phyloP scores from a whole-genome alignment of 768 basidiomycete species.

The Tulasnella sp. region DNA sequence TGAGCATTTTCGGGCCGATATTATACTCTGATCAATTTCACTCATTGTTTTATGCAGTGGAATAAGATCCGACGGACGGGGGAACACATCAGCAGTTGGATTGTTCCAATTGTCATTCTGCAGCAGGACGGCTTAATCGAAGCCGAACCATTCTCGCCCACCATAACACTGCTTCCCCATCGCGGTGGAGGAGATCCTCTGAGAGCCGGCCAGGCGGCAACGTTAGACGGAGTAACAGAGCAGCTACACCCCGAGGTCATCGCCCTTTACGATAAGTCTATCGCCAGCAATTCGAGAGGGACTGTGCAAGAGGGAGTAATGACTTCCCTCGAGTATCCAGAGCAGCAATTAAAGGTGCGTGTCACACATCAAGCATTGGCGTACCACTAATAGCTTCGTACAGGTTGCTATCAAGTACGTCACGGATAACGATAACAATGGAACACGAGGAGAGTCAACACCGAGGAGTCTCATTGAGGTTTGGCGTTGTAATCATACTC shows the following conservation, averaged over 20 bases:
- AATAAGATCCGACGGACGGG: not conserved
- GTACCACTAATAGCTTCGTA: not conserved
- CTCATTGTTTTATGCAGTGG: not conserved
- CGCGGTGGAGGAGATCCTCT: not conserved
- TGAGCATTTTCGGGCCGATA: not conserved
- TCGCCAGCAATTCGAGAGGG: not conserved
- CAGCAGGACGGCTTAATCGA: not conserved
- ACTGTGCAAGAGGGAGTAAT: not conserved
- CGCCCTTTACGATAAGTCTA: not conserved
- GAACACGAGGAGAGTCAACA: not conserved
- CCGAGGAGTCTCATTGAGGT: conserved; percentile 3
- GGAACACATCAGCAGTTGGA: not conserved
- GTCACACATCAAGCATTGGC: not conserved
- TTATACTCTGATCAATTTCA: not conserved
- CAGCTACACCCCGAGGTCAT: not conserved
- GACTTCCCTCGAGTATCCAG: not conserved
- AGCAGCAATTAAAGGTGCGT: not conserved
- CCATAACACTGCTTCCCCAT: not conserved
- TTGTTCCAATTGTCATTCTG: not conserved
- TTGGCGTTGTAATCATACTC: not conserved
- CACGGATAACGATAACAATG: not conserved
- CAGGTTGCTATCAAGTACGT: not conserved
- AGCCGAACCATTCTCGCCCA: not conserved
- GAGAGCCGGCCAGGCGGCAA: not conserved
- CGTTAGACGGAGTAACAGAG: not conserved